Base-by-base conservation (phyloP, 371 early-diverging fungal species). In the Syncephalis fuscata region DNA sequence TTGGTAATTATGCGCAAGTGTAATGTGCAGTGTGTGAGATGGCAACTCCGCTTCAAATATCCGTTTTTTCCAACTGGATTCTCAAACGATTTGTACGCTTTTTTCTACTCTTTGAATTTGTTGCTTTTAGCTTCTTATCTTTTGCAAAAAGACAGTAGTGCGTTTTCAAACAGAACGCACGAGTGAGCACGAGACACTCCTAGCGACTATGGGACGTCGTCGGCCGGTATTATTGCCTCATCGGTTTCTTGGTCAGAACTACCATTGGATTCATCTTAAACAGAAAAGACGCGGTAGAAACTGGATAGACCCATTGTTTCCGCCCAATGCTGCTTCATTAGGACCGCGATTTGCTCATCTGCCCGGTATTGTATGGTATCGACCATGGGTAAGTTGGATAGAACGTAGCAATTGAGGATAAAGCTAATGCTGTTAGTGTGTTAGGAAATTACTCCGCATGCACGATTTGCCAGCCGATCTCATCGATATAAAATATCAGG, bases 231-330 rank as follows among this genome's bases (percentile, higher is more conserved):
- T 32, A 11, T 32, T 32, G 11, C 32, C 32, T 32, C 32, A 32
- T 32, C 32, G 32, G 61, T 24, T 52, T 19, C 36, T 25, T 32
- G 20, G 32, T 14, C 52, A 52, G 27, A 26, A 52, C 41, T 52
- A 52, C 26, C 40, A 52, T 40, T 20, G 47, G 24, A 45, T 52
- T 3, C 47, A 41, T 52, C 15, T 52, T 25, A 23, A 52, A 1
- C 42, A 32, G 23, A 47, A 46, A 5, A 45, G 52, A 38, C 45
- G 37, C 16, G 52, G 36, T 16, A 4, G 9, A 26, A 32, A 40
- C 47, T 52, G 45, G 32, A 24, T 25, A 16, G 52, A 52, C 39
- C 47, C 45, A n/a, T 2, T 25, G 8, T 52, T 52, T 40, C 52
- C 52, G 11, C 47, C 39, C 5, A 21, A 17, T 40, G 52, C 40